phyloP scores from a whole-genome alignment of 192 early-diverging fungal genomes.

The Linnemannia elongata region DNA sequence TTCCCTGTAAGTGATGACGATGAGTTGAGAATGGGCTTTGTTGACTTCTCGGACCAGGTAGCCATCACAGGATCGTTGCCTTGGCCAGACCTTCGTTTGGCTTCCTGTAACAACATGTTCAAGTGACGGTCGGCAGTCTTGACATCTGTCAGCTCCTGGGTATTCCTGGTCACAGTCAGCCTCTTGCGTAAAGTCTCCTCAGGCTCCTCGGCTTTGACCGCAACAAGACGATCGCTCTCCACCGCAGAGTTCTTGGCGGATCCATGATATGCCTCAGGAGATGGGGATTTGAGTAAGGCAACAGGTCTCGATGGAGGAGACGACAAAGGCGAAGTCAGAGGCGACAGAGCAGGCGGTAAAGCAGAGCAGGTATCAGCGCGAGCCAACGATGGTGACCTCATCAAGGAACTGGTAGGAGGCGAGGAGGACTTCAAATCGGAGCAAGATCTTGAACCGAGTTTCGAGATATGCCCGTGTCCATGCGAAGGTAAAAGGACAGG shows the following conservation, averaged over 20 bases:
- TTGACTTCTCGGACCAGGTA: constrained; percentile 25
- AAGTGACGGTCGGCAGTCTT: constrained; percentile 36
- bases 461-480: background rate
- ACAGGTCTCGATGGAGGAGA: background rate
- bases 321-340: background rate
- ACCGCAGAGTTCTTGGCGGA: background rate
- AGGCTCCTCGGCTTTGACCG: constrained; percentile 9
- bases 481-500: background rate
- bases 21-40: constrained; percentile 34
- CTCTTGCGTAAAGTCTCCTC: background rate
- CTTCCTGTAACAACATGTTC: constrained; percentile 42
- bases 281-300: background rate
- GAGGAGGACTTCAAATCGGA: constrained; percentile 17
- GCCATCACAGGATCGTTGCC: constrained; percentile 32
- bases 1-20: constrained; percentile 16
- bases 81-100: constrained; percentile 35
- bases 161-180: background rate
- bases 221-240: background rate
- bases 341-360: constrained; percentile 9
- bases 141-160: constrained; percentile 17
- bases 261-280: background rate
- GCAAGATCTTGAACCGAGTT: constrained; percentile 17
- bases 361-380: constrained; percentile 33
- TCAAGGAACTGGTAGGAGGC: constrained; percentile 1
- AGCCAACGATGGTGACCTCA: constrained; percentile 6